These are phyloP conservation scores for Aspergillus sclerotiicarbonarius DNA, from an alignment of 495 filamentous ascomycete species.

Conservation along the genomic window DNA sequence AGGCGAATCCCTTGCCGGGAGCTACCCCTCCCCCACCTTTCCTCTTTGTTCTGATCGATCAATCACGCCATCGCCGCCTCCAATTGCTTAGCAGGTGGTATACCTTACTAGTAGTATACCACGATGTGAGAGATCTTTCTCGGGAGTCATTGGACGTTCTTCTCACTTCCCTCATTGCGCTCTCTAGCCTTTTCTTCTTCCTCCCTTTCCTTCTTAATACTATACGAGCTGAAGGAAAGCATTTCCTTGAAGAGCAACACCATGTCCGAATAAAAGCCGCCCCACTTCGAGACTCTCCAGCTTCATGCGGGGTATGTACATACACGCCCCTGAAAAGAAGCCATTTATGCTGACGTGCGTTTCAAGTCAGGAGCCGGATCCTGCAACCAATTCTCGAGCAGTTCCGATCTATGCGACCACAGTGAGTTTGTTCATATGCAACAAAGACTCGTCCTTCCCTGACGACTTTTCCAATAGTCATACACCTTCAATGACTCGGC, in stretches of 20 bases:
- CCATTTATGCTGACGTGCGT: constrained; percentile 6
- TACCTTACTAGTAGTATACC: not conserved
- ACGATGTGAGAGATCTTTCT: not conserved
- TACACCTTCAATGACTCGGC: constrained; percentile 96
- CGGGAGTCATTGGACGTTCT: not conserved
- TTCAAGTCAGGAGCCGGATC: constrained; percentile 76
- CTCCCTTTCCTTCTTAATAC: not conserved
- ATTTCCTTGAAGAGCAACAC: not conserved
- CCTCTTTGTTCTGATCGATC: constrained; percentile 6
- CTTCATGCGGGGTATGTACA: constrained; percentile 83
- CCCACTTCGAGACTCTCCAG: constrained; percentile 88
- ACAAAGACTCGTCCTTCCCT: not conserved
- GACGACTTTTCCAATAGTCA: constrained; percentile 52
- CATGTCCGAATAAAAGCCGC: constrained; percentile 34
- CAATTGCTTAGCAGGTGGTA: not conserved
- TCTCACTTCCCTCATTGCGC: not conserved
- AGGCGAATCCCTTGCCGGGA: too few species aligned
- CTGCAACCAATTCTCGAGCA: constrained; percentile 84
- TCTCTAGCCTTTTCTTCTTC: not conserved
- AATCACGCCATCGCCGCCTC: constrained; percentile 17
- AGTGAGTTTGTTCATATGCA: constrained; percentile 44
- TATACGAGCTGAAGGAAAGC: not conserved
- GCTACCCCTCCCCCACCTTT: not conserved
- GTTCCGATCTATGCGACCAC: constrained; percentile 97
- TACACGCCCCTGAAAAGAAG: not conserved